Evolutionary conservation across 768 basidiomycete species (phyloP), one percentile per base, ranked within the genome.

Genomic region (Trametes villosa): DNA sequence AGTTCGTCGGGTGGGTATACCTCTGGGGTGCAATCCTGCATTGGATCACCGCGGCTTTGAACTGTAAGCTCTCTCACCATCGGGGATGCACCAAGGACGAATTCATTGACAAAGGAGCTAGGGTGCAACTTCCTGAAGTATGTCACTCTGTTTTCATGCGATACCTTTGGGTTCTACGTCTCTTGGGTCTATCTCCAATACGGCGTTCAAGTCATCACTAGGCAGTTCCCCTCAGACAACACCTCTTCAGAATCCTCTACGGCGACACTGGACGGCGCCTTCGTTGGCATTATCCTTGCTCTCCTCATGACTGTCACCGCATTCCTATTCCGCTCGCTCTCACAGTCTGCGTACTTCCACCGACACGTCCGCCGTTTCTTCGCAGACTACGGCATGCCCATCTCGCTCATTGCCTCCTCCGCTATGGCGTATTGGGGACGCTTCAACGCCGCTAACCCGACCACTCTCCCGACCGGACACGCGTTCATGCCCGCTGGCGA

Each of bases 131-230:
- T 92, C 65, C 80, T 96, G 40, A 85, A 82, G 81, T 92, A 93
- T 65, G 92, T 95, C 26, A 95, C 94, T 0, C 79, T 91, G 8
- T 95, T 96, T 73, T 88, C 93, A 22, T 95, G 93, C 71, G 93
- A 95, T 65, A 94, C 91, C 0, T 96, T 95, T 66, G 93, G 94
- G 1, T 96, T 94, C 74, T 96, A 94, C 71, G 92, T 96, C 1
- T 89, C 91, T 18, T 94, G 90, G 84, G 91, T 92, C 1, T 94
- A 93, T 67, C 80, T 92, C 7, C 92, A 96, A 75, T 96, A 96
- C 63, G 93, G 93, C 31, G 84, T 93, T 15, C 94, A 95, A 74
- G 85, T 94, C 22, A 77, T 90, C 60, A 90, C 88, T 2, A 82
- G 91, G 40, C 91, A 94, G 67, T 86, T 94, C 49, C 69, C 65